Conservation (phyloP, 2,329 filamentous ascomycete species). For the Cytospora mali region DNA sequence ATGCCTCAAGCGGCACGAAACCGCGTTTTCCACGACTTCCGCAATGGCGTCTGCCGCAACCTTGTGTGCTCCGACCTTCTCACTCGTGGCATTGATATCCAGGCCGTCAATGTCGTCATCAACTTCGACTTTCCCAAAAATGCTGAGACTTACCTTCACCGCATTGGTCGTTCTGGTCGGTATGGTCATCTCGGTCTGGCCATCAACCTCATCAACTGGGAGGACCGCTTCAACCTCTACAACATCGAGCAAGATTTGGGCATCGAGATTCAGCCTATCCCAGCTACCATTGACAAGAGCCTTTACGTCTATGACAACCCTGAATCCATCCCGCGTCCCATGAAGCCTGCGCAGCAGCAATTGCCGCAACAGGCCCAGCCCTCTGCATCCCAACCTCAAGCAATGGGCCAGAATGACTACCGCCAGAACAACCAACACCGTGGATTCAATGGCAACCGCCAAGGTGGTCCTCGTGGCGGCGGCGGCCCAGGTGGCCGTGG, state of each 20-base stretch:
- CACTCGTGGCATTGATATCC: constrained; percentile 98
- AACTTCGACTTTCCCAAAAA: constrained; percentile 99
- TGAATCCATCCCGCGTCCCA: constrained; percentile 87
- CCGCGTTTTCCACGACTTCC: constrained; percentile 98
- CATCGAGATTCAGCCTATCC: constrained; percentile 97
- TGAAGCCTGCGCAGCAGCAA: constrained; percentile 37
- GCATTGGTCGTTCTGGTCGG: constrained; percentile 94
- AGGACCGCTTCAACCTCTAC: constrained; percentile 97
- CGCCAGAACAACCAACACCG: constrained; percentile 44
- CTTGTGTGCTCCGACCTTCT: constrained; percentile 96
- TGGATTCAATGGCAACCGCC: constrained; percentile 43
- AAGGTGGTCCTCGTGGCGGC: constrained; percentile 32
- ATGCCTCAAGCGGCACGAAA: constrained; percentile 98
- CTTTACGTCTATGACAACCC: constrained; percentile 98
- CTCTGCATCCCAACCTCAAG: constrained; percentile 14
- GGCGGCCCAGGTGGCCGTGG: constrained; percentile 41
- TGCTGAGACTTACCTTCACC: constrained; percentile 96
- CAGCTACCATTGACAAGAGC: constrained; percentile 91
- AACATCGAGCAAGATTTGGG: constrained; percentile 97
- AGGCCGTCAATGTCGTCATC: constrained; percentile 99
- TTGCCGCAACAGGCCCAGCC: constrained; percentile 33
- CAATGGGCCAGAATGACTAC: constrained; percentile 40
- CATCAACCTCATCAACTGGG: constrained; percentile 99
- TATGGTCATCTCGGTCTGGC: constrained; percentile 97
- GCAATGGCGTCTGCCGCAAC: constrained; percentile 96